A percentile compares a stretch with the other conserved stretches of the same genome.
These are phyloP conservation scores for Apostasia ramifera DNA, from an alignment of 106 monocot species.

Conservation along the genomic window DNA sequence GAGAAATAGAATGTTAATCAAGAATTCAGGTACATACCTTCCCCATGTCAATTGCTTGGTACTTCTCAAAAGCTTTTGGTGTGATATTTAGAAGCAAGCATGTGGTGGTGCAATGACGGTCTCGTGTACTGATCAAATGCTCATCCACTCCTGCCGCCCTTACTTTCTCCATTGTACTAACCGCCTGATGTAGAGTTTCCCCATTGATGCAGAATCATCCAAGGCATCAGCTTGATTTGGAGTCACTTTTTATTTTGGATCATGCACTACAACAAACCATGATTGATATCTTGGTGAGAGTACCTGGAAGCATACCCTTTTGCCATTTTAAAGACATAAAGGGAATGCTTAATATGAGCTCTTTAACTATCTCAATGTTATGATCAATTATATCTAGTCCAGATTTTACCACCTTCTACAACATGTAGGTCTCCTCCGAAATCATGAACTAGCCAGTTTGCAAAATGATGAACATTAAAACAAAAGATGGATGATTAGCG, in stretches of 20 bases:
- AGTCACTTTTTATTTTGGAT: too few species aligned
- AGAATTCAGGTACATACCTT: conserved; percentile 50
- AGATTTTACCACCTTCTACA: conserved; percentile 59
- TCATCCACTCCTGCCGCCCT: conserved; percentile 72
- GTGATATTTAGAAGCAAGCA: conserved; percentile 82
- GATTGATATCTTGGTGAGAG: conserved; percentile 80
- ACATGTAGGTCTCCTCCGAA: conserved; percentile 60
- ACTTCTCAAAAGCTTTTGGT: conserved; percentile 76
- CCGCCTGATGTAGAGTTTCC: conserved; percentile 72
- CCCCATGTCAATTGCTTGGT: conserved; percentile 47
- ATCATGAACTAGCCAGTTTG: conserved; percentile 55
- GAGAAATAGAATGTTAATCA: too few species aligned
- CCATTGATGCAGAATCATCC: too few species aligned
- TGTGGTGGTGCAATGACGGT: conserved; percentile 74
- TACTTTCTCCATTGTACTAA: conserved; percentile 78
- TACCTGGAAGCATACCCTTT: conserved; percentile 71
- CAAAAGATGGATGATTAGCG: background rate
- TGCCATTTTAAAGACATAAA: conserved; percentile 75
- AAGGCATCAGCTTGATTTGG: too few species aligned
- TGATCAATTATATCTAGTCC: conserved; percentile 78
- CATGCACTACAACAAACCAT: conserved; percentile 87
- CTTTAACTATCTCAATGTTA: conserved; percentile 91
- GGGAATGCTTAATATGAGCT: conserved; percentile 73
- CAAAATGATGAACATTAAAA: background rate
- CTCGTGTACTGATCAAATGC: conserved; percentile 93